Evolutionary conservation across 495 filamentous ascomycete species (phyloP).

Genomic region (Xylaria scruposa): DNA sequence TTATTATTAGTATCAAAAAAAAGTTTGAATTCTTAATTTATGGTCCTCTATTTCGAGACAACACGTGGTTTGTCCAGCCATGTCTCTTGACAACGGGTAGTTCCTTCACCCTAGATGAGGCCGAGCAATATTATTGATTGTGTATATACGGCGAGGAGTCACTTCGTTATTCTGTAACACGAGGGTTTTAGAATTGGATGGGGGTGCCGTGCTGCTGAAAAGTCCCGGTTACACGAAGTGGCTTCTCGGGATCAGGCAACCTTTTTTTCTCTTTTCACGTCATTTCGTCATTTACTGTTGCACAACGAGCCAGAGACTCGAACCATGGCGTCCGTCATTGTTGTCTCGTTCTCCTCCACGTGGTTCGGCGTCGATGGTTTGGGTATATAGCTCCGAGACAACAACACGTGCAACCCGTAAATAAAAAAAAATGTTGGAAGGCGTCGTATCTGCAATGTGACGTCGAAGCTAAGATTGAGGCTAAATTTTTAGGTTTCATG

Average conservation of each 20-base stretch:
- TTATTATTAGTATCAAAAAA: neutral
- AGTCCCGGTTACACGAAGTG: neutral
- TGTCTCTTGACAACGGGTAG: neutral
- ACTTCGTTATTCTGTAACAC: neutral
- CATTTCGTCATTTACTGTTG: neutral
- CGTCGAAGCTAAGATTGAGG: neutral
- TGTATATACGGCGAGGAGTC: neutral
- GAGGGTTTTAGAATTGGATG: neutral
- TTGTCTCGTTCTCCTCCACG: slow-evolving; percentile 1
- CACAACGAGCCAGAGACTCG: slow-evolving; percentile 1
- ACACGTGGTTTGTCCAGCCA: slow-evolving; percentile 1
- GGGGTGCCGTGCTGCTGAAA: neutral
- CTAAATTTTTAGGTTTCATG: neutral
- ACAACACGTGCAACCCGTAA: too few species aligned
- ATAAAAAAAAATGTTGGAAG: neutral
- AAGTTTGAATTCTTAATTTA: neutral
- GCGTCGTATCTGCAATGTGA: slow-evolving; percentile 21
- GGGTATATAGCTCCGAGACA: slow-evolving; percentile 22
- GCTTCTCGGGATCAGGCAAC: neutral
- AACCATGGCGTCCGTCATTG: slow-evolving; percentile 1
- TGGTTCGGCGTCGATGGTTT: slow-evolving; percentile 18
- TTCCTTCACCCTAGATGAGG: neutral
- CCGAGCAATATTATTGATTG: too few species aligned
- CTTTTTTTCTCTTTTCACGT: neutral
- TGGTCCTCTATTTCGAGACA: neutral